These are phyloP conservation scores for Suillus clintonianus DNA, from an alignment of 768 basidiomycete species.

Conservation along the genomic window DNA sequence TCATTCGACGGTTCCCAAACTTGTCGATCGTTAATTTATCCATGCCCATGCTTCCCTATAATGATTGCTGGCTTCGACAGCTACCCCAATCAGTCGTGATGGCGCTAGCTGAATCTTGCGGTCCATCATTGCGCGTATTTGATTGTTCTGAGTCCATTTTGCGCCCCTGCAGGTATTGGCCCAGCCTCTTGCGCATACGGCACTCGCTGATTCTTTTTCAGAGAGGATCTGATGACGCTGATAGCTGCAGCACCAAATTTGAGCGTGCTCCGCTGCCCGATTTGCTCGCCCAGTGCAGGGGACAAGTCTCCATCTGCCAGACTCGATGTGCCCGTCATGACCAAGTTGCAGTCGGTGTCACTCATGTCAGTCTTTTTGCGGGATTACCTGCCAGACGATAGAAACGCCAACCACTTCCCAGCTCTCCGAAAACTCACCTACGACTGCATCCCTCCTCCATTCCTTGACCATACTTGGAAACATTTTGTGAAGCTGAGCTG, in stretches of 20 bases:
- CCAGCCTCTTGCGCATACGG: background rate
- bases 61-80: constrained; percentile 28
- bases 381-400: constrained; percentile 31
- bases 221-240: constrained; percentile 30
- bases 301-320: constrained; percentile 18
- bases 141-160: constrained; percentile 32
- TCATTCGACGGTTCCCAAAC: constrained; percentile 28
- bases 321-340: constrained; percentile 27
- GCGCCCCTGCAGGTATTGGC: constrained; percentile 28
- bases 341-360: constrained; percentile 25
- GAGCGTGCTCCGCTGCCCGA: constrained; percentile 27
- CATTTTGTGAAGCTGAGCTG: constrained; percentile 26
- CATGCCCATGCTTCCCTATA: constrained; percentile 25
- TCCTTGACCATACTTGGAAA: constrained; percentile 29
- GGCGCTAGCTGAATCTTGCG: constrained; percentile 27
- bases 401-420: constrained; percentile 26
- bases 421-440: constrained; percentile 32
- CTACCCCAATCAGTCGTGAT: constrained; percentile 21
- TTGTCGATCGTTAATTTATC: constrained; percentile 25
- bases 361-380: constrained; percentile 29
- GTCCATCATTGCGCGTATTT: constrained; percentile 25
- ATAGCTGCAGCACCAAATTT: constrained; percentile 28
- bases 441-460: constrained; percentile 33
- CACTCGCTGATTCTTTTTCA: constrained; percentile 6
- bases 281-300: constrained; percentile 26